Evolutionary conservation across 352 stramenopile genomes (phyloP), one percentile per base, ranked within the genome.

Genomic region (Phytophthora multivora): DNA sequence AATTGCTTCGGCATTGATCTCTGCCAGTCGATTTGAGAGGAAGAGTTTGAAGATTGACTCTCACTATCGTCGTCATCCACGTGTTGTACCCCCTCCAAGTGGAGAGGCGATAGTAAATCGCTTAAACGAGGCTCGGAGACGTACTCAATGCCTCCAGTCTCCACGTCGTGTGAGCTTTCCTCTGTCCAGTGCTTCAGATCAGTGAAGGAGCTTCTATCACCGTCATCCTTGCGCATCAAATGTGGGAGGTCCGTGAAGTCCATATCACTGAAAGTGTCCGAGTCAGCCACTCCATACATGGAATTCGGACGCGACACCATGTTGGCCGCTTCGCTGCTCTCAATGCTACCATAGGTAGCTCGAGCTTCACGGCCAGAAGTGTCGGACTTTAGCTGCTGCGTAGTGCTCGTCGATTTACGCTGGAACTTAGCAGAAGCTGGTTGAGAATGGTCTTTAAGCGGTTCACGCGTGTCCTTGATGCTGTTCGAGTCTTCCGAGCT

Each of bases 201-300:
- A 4, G 76, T 67, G 59, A 83, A 79, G 12, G 73, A 82, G 35
- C 48, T 80, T 41, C 58, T 69, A 16, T 72, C 69, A 4, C 57
- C 54, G n/a, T 66, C 63, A 49, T 89, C 77, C 9, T 86, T 88
- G 40, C 75, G 77, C 79, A 92, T 88, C 39, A 92, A 59, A 26
- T 92, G 83, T 13, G 83, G 83, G 10, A 92, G 67, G 36, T 89
- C 80, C 9, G 78, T 77, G 46, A 92, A 62, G 38, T 90, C 83
- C 62, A 91, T 69, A 48, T 91, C 83, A 43, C 83, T 92, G 52
- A 92, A 92, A 0, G 83, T 88, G 39, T 92, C 83, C 6, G 75
- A 89, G 16, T 79, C 69, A 23, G 78, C 73, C 23, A 88, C 75
- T 45, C 70, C 77, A 39, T 77, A 81, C 39, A 88, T 74, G 23